These are phyloP conservation scores for Adansonia digitata DNA, from an alignment of 345 rosid species.

Conservation along the genomic window DNA sequence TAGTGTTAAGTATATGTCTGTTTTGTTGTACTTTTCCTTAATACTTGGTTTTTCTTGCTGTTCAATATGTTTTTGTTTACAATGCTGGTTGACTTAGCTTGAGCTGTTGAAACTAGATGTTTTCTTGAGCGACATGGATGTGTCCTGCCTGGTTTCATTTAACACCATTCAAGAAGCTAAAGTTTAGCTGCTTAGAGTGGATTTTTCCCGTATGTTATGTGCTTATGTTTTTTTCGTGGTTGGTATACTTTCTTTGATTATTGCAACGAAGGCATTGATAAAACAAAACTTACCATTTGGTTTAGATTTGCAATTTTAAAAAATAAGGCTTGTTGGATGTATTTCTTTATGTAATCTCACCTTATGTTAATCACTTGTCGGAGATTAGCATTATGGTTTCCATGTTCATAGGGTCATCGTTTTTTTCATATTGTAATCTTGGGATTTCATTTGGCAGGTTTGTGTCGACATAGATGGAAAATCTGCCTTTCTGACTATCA, in stretches of 20 bases:
- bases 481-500: conserved; percentile 5
- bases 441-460: conserved; percentile 11
- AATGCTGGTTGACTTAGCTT: not conserved
- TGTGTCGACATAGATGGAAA: not conserved
- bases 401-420: not conserved
- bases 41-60: not conserved
- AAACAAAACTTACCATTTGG: not conserved
- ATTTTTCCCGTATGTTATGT: not conserved
- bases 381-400: not conserved
- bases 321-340: not conserved
- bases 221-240: not conserved
- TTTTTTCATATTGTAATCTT: not conserved
- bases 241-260: not conserved
- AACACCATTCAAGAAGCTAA: not conserved
- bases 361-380: not conserved
- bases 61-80: not conserved
- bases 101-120: not conserved
- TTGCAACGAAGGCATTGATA: not conserved
- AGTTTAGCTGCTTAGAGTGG: not conserved
- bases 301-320: not conserved
- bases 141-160: not conserved
- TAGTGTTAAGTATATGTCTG: not conserved
- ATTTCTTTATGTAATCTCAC: not conserved
- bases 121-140: not conserved
- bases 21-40: not conserved